Evolutionary conservation across 495 filamentous ascomycete species (phyloP).

Genomic region (Daldinia vernicosa): DNA sequence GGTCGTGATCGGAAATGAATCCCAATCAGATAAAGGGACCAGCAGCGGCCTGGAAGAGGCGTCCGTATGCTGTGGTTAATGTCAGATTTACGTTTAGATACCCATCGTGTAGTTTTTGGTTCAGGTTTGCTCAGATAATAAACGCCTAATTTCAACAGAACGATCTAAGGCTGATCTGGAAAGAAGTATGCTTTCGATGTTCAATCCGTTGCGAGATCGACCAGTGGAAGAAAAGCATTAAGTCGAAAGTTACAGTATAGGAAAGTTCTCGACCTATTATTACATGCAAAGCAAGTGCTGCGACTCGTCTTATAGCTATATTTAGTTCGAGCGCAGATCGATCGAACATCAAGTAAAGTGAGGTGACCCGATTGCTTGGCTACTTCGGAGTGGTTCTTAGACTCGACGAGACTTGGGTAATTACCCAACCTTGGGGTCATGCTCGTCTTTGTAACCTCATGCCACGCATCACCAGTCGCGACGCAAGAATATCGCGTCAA

Average conservation of each 20-base stretch:
- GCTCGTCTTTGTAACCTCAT: neutral
- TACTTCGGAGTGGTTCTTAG: neutral
- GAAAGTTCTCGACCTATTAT: neutral
- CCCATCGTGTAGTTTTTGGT: constrained; percentile 15
- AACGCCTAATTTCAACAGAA: neutral
- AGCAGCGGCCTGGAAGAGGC: constrained; percentile 34
- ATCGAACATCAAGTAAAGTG: neutral
- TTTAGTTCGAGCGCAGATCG: neutral
- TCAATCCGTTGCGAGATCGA: neutral
- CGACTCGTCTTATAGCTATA: neutral
- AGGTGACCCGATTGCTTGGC: neutral
- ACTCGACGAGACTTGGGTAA: neutral
- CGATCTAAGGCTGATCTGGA: neutral
- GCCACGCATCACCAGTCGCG: neutral
- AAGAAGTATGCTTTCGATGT: neutral
- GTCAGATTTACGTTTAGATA: constrained; percentile 29
- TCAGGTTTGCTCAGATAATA: neutral
- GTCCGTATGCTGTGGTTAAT: constrained; percentile 46
- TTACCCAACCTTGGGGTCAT: neutral
- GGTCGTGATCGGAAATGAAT: constrained; percentile 31
- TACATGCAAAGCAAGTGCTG: neutral
- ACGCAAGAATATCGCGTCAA: neutral
- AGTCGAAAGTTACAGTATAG: neutral
- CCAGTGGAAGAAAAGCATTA: neutral
- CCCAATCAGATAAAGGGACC: constrained; percentile 13